Evolutionary conservation across 257 asterid genomes (phyloP), one percentile per base, ranked within the genome.

Genomic region (Nicotiana tomentosiformis): DNA sequence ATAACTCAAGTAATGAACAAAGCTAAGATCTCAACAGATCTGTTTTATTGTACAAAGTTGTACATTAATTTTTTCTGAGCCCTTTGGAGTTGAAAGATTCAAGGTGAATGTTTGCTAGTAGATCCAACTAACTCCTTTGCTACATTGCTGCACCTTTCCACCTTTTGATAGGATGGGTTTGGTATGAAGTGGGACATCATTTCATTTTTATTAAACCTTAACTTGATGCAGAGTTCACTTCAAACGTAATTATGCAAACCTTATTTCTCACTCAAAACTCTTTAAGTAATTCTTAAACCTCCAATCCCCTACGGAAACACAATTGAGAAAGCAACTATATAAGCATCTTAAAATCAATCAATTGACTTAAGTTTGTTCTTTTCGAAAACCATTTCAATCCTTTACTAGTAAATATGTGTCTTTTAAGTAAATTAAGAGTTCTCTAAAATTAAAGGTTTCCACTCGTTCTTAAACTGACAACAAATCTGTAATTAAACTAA

Each of bases 231-330:
- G 11, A 87, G 84, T 88, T 91, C 78, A 85, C 89, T 86, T 89
- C 29, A 81, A 69, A 60, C 80, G 12, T 89, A 89, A 90, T 89
- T 82, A 90, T 89, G 77, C 93, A 84, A 87, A 84, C 61, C 92
- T 86, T 87, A 53, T 55, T 77, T 68, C 81, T 74, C 62, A 85
- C 90, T 88, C 88, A 81, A 85, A 77, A 57, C 14, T 55, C 37
- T 79, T 35, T 1, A 58, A 43, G 29, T 49, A n/a, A 81, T 55
- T 76, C 8, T 26, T 69, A 32, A 65, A 65, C 60, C 49, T 74
- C 11, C 67, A 57, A 51, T 26, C 65, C 66, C 65, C 74, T 10
- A 16, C 26, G 20, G 51, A 66, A 65, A 26, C 64, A 43, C 32
- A 53, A 10, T 30, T 58, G 66, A 78, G 69, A 56, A 78, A 78